Evolutionary conservation across 352 stramenopile genomes (phyloP).

Genomic region (Pythium sp.): DNA sequence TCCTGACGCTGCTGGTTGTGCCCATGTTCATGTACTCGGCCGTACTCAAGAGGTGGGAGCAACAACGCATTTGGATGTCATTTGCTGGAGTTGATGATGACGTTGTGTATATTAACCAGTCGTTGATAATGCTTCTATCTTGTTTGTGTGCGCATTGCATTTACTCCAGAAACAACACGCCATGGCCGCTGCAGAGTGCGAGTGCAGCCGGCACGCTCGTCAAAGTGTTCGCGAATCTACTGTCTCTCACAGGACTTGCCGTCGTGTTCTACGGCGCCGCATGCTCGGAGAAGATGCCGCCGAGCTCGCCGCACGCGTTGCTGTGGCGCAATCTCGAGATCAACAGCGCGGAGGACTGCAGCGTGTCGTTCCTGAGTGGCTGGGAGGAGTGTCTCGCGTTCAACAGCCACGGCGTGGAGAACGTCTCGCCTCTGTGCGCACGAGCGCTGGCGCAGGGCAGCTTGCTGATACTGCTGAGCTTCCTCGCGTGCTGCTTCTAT

Average conservation of each 20-base stretch:
- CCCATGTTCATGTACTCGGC: conserved; percentile 50
- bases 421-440: conserved; percentile 11
- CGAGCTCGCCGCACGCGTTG: conserved; percentile 2
- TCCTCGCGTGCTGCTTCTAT: conserved; percentile 43
- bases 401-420: conserved; percentile 8
- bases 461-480: conserved; percentile 24
- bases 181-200: conserved; percentile 41
- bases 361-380: conserved; percentile 12
- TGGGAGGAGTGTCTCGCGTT: conserved; percentile 13
- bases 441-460: conserved; percentile 19
- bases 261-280: conserved; percentile 24
- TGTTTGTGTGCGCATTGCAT: conserved; percentile 8
- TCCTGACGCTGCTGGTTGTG: conserved; percentile 30
- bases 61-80: not conserved
- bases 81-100: not conserved
- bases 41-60: conserved; percentile 18
- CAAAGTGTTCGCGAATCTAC: conserved; percentile 41
- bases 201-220: conserved; percentile 21
- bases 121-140: not conserved
- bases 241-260: conserved; percentile 22
- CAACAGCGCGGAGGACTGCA: not conserved
- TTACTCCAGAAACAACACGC: conserved; percentile 11
- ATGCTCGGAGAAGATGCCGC: conserved; percentile 17
- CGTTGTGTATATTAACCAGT: too few species aligned
- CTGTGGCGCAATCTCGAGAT: conserved; percentile 27